Conservation (phyloP, 441 rosid species). For the Erodium texanum region DNA sequence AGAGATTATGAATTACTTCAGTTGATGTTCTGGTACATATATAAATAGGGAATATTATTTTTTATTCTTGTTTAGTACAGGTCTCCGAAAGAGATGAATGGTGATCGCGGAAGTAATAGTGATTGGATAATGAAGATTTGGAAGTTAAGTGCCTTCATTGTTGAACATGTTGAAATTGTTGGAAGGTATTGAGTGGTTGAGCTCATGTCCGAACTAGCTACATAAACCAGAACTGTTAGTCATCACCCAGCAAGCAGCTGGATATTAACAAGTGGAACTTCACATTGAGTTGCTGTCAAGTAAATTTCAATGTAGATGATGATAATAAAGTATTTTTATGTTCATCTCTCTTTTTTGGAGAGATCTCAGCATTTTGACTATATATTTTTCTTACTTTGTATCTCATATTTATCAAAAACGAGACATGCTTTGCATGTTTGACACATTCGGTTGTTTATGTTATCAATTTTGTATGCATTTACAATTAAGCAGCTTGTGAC, state of each 20-base stretch:
- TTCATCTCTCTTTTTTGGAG: neutral
- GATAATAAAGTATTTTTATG: neutral
- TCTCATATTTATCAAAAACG: neutral
- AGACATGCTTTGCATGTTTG: neutral
- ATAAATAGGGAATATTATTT: too few relatives aligned
- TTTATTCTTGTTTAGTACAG: neutral
- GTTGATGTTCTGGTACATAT: too few relatives aligned
- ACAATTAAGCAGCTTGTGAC: too few relatives aligned
- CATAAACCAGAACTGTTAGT: neutral
- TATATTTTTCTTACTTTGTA: neutral
- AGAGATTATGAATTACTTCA: too few relatives aligned
- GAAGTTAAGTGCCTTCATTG: neutral
- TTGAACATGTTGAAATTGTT: neutral
- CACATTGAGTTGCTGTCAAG: neutral
- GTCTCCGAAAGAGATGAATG: slow-evolving; percentile 4
- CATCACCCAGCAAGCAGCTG: neutral
- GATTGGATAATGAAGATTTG: neutral
- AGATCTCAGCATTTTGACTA: neutral
- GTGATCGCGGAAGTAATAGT: slow-evolving; percentile 6
- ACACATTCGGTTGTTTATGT: neutral
- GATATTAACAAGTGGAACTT: neutral
- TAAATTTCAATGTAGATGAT: slow-evolving; percentile 2
- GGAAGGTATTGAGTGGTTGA: neutral
- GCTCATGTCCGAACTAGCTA: neutral
- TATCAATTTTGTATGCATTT: neutral